Evolutionary conservation across 306 rosid genomes (phyloP), one percentile per base, ranked within the genome.

Genomic region (Medicago lupulina): DNA sequence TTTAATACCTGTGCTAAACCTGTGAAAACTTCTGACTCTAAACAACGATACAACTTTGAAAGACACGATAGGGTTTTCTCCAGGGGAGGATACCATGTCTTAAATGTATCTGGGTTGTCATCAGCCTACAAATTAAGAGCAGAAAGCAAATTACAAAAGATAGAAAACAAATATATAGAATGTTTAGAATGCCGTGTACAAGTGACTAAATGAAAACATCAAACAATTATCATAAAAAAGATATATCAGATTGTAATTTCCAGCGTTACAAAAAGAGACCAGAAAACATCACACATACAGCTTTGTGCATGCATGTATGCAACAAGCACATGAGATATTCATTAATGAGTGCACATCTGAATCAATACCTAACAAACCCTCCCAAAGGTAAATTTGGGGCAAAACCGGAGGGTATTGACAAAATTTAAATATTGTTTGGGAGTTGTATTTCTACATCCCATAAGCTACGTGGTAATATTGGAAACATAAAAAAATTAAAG

Each of bases 11-110:
- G 99, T 36, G 98, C 99, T 87, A 96, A 86, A 76, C 99, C 99
- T 18, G 98, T 96, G 81, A 96, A 96, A 70, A 96, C 99, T 57
- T 54, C 93, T 49, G 91, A 86, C 82, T 96, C 99, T 82, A 96
- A 85, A 82, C 98, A 90, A 38, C 92, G 98, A 80, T 96, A 90
- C 84, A 92, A 79, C 91, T 92, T 96, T 34, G 98, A 92, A 87
- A 96, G 98, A 74, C 93, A 92, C 54, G 99, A 90, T 54, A 96
- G 66, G 14, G 99, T 92, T 85, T 92, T 96, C 86, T 92, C 99
- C 15, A 96, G 85, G 9, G 97, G 99, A 0, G 97, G 99, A 85
- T 96, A 96, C 98, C 97, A 96, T 4, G 93, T 84, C 75, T 88
- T 90, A 76, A 83, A 88, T 41, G 88, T 81, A 84, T 87, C 87